Conservation (phyloP, 352 stramenopile genomes). For the Pythium scleroteichum region DNA sequence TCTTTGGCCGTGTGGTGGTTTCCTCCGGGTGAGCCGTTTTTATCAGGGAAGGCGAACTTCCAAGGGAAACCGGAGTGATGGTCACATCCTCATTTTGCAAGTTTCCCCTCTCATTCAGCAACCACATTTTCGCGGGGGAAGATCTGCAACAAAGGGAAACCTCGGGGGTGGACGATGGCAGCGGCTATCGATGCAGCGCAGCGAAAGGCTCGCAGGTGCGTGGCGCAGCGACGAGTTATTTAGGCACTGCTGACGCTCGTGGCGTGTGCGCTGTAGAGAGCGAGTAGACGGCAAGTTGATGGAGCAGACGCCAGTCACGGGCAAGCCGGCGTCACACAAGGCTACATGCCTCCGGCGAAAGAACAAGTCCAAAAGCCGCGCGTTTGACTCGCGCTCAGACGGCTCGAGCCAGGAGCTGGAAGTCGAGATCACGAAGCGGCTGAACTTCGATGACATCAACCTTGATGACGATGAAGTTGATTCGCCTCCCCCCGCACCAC, state of each 20-base stretch:
- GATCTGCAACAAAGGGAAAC: background rate
- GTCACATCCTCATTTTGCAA: slow-evolving; percentile 13
- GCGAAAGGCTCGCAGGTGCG: background rate
- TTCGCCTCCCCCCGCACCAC: background rate
- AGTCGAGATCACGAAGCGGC: slow-evolving; percentile 15
- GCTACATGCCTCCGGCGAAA: slow-evolving; percentile 19
- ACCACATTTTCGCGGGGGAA: slow-evolving; percentile 9
- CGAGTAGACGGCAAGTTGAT: slow-evolving; percentile 4
- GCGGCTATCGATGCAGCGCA: background rate
- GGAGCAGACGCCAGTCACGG: slow-evolving; percentile 8
- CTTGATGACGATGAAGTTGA: slow-evolving; percentile 1
- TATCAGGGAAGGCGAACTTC: too few relatives aligned
- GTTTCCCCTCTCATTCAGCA: slow-evolving; percentile 30
- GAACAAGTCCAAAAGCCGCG: slow-evolving; percentile 15
- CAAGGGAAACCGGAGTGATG: slow-evolving; percentile 13
- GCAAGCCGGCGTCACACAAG: slow-evolving; percentile 4
- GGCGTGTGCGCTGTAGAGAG: background rate
- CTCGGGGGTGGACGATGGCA: slow-evolving; percentile 6
- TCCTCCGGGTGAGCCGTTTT: background rate
- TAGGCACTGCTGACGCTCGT: too few relatives aligned
- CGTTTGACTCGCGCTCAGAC: background rate
- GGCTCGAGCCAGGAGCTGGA: slow-evolving; percentile 7
- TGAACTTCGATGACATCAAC: slow-evolving; percentile 20
- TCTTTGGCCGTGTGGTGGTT: slow-evolving; percentile 11
- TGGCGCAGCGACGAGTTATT: too few relatives aligned